Percentiles rank a stretch among this genome's conserved stretches.
phyloP scores from a whole-genome alignment of 345 rosid genomes.

The Xanthoceras sorbifolium region DNA sequence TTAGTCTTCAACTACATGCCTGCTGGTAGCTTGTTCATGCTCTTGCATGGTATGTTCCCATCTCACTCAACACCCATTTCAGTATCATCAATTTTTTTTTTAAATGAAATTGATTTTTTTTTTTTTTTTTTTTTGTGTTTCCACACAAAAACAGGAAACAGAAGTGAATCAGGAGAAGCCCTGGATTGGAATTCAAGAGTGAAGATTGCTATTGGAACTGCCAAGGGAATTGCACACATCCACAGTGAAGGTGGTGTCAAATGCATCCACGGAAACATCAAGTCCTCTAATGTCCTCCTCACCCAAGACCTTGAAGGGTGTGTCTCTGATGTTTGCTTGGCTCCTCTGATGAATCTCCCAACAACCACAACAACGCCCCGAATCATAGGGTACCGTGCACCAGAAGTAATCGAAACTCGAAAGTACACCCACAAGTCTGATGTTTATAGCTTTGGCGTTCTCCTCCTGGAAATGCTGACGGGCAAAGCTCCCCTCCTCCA shows the following conservation, averaged over 20 bases:
- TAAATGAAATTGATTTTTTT: not conserved
- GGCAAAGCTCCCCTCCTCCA: conserved; percentile 72
- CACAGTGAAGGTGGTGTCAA: conserved; percentile 44
- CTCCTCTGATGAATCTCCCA: conserved; percentile 56
- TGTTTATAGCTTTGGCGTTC: conserved; percentile 84
- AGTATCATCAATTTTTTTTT: not conserved
- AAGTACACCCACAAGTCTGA: conserved; percentile 67
- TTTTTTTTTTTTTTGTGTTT: not conserved
- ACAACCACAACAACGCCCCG: conserved; percentile 40
- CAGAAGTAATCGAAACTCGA: conserved; percentile 67
- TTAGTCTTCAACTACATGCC: conserved; percentile 64
- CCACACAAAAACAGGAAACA: conserved; percentile 34
- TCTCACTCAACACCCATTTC: not conserved
- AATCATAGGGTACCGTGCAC: conserved; percentile 67
- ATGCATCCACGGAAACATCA: conserved; percentile 72
- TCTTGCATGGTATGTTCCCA: conserved; percentile 55
- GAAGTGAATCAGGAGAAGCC: conserved; percentile 37
- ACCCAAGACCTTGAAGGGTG: conserved; percentile 58
- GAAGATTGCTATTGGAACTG: conserved; percentile 60
- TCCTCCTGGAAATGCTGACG: conserved; percentile 76
- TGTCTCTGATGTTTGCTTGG: conserved; percentile 63
- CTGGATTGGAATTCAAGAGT: conserved; percentile 75
- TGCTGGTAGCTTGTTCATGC: conserved; percentile 62
- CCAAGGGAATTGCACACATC: conserved; percentile 64
- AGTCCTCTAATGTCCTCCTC: conserved; percentile 71